Base-by-base conservation (phyloP, 2,329 filamentous ascomycete genomes). In the Exophiala sp. region DNA sequence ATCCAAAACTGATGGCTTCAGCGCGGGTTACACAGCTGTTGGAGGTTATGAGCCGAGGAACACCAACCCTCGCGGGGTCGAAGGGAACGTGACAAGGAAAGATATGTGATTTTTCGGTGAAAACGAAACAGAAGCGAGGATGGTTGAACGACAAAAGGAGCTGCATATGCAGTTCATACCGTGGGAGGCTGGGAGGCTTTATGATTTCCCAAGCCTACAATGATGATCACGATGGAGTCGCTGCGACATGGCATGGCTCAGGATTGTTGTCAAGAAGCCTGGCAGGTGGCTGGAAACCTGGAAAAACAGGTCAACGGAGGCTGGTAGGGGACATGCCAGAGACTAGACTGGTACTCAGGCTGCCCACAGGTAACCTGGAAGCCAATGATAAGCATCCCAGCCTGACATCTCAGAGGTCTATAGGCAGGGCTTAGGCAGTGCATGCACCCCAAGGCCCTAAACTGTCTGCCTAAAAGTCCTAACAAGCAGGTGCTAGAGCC, bases 111-210 rank as follows among this genome's bases (percentile, higher is more conserved):
- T 5, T 10, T 27, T 27, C 5, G 5, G 24, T 5, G 24, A 27
- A 27, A 10, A 27, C 10, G 24, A 27, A n/a, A 35, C 6, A 35
- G 32, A 35, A 5, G 32, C 44, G 27, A 37, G 16, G 34, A 22
- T 30, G 34, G 35, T 37, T 23, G n/a, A n/a, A n/a, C n/a, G n/a
- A n/a, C n/a, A n/a, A n/a, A n/a, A 46, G 21, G 32, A 18, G 11
- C 32, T n/a, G n/a, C 6, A 35, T n/a, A 39, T 21, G n/a, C 21
- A 24, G 38, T 24, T 9, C 34, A 9, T 29, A 35, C 13, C 4
- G 14, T 23, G 34, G 46, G 46, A 48, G 46, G 46, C 24, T 48
- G 46, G 46, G 46, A 48, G 35, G 21, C 27, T n/a, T 38, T 32
- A 32, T 18, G 18, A 8, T 11, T 37, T 19, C 34, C 14, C 8